Conservation (phyloP, 148 eudicot genomes). For the Fallopia convolvulus region DNA sequence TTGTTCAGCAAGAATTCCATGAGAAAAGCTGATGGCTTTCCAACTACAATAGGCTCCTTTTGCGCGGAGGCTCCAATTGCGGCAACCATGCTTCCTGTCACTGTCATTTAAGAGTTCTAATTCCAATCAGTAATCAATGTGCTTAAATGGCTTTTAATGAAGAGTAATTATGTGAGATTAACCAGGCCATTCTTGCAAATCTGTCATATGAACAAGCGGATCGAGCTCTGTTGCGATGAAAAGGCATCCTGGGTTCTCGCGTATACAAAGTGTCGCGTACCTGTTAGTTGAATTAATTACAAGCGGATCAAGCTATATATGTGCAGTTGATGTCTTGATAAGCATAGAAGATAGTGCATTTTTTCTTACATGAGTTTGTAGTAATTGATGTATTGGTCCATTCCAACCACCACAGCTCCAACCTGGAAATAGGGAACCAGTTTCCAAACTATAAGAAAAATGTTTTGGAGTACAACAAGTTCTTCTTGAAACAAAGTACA, state of each 20-base stretch:
- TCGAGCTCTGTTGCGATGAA: conserved; percentile 93
- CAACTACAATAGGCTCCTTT: conserved; percentile 82
- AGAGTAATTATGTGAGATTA: neutral
- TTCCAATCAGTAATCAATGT: neutral
- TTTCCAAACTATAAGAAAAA: neutral
- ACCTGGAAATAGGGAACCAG: conserved; percentile 37
- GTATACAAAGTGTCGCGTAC: conserved; percentile 93
- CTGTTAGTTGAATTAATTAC: conserved; percentile 23
- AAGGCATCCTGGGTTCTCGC: conserved; percentile 94
- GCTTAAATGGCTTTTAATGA: neutral
- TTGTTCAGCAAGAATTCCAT: conserved; percentile 71
- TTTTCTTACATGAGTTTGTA: conserved; percentile 77
- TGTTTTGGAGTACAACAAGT: neutral
- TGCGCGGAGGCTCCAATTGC: conserved; percentile 82
- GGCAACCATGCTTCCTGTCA: conserved; percentile 98
- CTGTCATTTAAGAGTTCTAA: conserved; percentile 27
- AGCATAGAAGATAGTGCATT: neutral
- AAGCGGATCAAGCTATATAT: neutral
- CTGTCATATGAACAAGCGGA: conserved; percentile 84
- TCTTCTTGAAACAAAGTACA: neutral
- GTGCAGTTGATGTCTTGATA: neutral
- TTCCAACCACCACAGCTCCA: conserved; percentile 94
- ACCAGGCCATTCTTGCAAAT: conserved; percentile 98
- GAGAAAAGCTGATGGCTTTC: conserved; percentile 83
- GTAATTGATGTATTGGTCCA: conserved; percentile 73